These are phyloP conservation scores for Hypoxylon sp. DNA, from an alignment of 2,329 filamentous ascomycete species.

Conservation along the genomic window DNA sequence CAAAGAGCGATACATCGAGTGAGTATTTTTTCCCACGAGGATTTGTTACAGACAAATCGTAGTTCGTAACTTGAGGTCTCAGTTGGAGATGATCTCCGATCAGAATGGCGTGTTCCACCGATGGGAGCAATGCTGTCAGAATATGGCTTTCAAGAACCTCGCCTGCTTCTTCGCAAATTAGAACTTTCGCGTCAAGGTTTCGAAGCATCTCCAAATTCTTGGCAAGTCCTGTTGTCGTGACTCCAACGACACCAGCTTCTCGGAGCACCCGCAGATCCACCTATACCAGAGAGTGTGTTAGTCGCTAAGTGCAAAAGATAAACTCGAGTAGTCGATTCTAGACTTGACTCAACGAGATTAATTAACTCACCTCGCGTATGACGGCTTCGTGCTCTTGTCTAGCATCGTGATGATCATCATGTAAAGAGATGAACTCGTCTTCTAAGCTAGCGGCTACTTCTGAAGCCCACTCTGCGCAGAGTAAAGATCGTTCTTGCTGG, in stretches of 20 bases:
- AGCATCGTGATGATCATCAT: slow-evolving; percentile 24
- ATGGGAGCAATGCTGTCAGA: slow-evolving; percentile 40
- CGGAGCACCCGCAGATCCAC: slow-evolving; percentile 57
- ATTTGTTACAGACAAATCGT: slow-evolving; percentile 66
- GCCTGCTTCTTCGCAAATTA: slow-evolving; percentile 64
- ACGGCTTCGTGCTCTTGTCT: slow-evolving; percentile 18
- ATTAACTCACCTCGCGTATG: slow-evolving; percentile 20
- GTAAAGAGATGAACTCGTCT: slow-evolving; percentile 35
- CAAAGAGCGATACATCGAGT: slow-evolving; percentile 73
- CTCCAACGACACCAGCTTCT: slow-evolving; percentile 66
- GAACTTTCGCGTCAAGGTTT: slow-evolving; percentile 65
- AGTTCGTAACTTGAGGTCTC: slow-evolving; percentile 70
- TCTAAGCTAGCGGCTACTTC: slow-evolving; percentile 19
- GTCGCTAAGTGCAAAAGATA: not conserved
- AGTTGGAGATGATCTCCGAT: slow-evolving; percentile 77
- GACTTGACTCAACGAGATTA: not conserved
- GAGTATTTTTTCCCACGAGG: slow-evolving; percentile 64
- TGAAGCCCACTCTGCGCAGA: slow-evolving; percentile 26
- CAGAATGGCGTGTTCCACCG: slow-evolving; percentile 66
- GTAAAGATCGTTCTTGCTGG: slow-evolving; percentile 19
- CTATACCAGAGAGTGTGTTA: slow-evolving; percentile 15
- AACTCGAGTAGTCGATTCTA: not conserved
- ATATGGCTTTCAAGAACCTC: slow-evolving; percentile 47
- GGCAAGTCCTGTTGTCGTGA: slow-evolving; percentile 73
- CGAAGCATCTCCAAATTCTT: slow-evolving; percentile 64